Base-by-base conservation (phyloP, 495 filamentous ascomycete species). In the Penicillium pulvis region DNA sequence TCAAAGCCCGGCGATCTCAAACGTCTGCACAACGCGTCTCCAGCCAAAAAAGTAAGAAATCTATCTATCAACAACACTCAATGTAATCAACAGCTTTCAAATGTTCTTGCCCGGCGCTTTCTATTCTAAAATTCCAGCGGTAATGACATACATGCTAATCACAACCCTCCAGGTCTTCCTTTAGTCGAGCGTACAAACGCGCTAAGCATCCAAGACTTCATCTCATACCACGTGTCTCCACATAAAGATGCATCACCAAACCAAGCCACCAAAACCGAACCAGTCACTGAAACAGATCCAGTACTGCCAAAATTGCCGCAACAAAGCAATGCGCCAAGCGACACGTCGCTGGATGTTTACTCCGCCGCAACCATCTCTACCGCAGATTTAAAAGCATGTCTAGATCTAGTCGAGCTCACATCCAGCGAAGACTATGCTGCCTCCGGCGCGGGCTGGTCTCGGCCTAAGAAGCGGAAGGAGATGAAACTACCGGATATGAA, bases 401-500 rank as follows among this genome's bases (percentile, higher is more conserved):
- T 90, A 68, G 55, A 74, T 26, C 78, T 97, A 17, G 80, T 97
- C 59, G 81, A 87, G 66, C 70, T 74, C n/a, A 92, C 90, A 0
- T 92, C 89, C 52, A 67, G 75, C 3, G 60, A 70, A 5, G 85
- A 85, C 57, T 97, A 97, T 69, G 79, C 83, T 45, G 63, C 75
- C 14, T 91, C 89, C 0, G 72, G 77, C 28, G 57, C 54, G 1
- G 88, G 88, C 47, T 97, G 92, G 92, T 85, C 85, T 11, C 82
- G 89, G 0, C 55, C 57, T 2, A 82, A 82, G 41, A 97, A 97
- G 71, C 65, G 71, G 31, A 77, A 79, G 56, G 92, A 97, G 76
- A 96, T 96, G 91, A 74, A 72, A 42, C 78, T 92, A 2, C 77
- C 81, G 0, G 89, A 88, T 62, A 78, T 91, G 66, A 84, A 85